Conservation (phyloP, 2,329 filamentous ascomycete species). For the Colletotrichum somersetense region DNA sequence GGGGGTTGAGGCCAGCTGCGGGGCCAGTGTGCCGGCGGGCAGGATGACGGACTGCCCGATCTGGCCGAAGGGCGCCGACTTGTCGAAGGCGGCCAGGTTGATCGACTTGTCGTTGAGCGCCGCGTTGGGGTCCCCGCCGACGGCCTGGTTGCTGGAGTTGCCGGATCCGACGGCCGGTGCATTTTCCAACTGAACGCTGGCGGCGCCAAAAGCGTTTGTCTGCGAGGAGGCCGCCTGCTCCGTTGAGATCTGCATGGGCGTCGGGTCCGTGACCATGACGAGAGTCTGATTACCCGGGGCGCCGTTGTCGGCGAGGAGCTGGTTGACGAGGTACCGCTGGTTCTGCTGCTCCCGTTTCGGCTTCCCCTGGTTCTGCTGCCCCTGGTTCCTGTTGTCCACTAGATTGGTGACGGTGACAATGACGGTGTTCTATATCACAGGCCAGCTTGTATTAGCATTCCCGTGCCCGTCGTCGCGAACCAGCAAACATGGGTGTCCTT, state of each 20-base stretch:
- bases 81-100: constrained; percentile 47
- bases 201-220: constrained; percentile 43
- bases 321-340: constrained; percentile 56
- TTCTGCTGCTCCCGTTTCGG: constrained; percentile 45
- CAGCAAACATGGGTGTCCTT: neutral
- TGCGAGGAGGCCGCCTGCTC: constrained; percentile 43
- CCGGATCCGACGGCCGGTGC: constrained; percentile 8
- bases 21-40: constrained; percentile 50
- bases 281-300: constrained; percentile 50
- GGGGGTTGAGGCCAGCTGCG: constrained; percentile 49
- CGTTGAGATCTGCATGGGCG: constrained; percentile 51
- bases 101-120: constrained; percentile 24
- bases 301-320: constrained; percentile 55
- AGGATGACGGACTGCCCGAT: constrained; percentile 52
- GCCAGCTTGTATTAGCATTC: neutral
- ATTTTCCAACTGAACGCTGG: constrained; percentile 16
- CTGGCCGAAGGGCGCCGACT: constrained; percentile 51
- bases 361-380: constrained; percentile 45
- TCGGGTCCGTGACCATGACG: constrained; percentile 55
- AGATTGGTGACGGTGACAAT: constrained; percentile 54
- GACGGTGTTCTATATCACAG: constrained; percentile 50
- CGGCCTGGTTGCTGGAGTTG: constrained; percentile 42
- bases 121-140: constrained; percentile 41
- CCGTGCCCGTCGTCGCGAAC: neutral
- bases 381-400: constrained; percentile 51